Base-by-base conservation (phyloP, 2,329 filamentous ascomycete species). In the Beauveria sp. region DNA sequence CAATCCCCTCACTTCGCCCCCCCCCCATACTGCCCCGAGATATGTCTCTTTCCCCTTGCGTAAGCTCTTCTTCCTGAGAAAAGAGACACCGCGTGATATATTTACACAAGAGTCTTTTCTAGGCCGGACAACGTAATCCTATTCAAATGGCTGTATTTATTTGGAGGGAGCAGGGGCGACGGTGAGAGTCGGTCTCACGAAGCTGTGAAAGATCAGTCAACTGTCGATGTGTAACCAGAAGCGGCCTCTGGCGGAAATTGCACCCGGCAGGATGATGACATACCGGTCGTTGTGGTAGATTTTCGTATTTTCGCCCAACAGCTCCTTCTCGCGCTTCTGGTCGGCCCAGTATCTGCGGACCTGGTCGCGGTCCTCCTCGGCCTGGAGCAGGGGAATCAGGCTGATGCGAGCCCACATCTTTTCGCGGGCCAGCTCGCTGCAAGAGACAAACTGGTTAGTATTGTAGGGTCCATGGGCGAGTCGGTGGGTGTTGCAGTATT, bases 331-430 rank as follows among this genome's bases (percentile, higher is more conserved):
- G 67, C 95, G 85, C 67, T 87, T 88, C 83, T 91, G 87, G 76
- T 96, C 91, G 63, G 95, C 95, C 67, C 88, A 84, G 76, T 93
- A 85, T 72, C 93, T 83, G 67, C 95, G 85, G 66, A 96, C 93
- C 74, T 93, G 88, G 78, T 99, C 95, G 64, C 95, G 88, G 80
- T 99, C 95, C 76, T 96, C 92, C 74, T 99, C 95, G 62, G 95
- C 95, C 75, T 98, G 93, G 66, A 99, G 86, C 66, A 96, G 80
- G 63, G 95, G 95, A 71, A 93, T 95, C 66, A 99, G 83, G 78
- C 98, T 87, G 77, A 99, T 96, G 73, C 95, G 89, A 65, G 91
- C 86, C 95, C 95, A 99, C 86, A 96, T 95, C 83, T 98, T 99
- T 74, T 99, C 95, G 70, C 95, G 91, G 66, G 88, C 90, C 68